Evolutionary conservation across 176 grass and related monocot genomes (phyloP), one percentile per base, ranked within the genome.

Genomic region (Eleusine indica): DNA sequence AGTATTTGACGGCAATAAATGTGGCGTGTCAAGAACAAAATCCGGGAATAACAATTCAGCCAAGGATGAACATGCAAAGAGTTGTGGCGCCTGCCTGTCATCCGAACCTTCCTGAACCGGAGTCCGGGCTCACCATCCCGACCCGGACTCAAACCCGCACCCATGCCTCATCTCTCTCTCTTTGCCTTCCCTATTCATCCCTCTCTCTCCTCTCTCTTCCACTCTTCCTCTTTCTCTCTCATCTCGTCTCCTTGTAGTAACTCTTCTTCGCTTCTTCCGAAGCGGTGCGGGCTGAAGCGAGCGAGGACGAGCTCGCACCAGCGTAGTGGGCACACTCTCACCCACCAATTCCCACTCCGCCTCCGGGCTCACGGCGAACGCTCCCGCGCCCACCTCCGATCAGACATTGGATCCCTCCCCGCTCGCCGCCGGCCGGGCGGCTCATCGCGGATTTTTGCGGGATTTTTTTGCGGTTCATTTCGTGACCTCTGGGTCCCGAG

Each of bases 81-180:
- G 1, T 3, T 12, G 3, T 42, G 48, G n/a, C 41, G 58, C 51
- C 70, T 7, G 74, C 74, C 86, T 81, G 83, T 58, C 82, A 85
- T 88, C 86, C 72, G 74, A 91, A 88, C 82, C 74, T 81, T 85
- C 70, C 42, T 67, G 86, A 86, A 64, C 63, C 57, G 67, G 72
- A 41, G 39, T 9, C 76, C 71, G 35, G 68, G 68, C 39, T 76
- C 73, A 82, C 42, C 66, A 17, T 52, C 51, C 84, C 93, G 85
- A 88, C 54, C 85, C 90, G 17, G 65, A 63, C 70, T 53, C 78
- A 84, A 83, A 61, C 15, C 69, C 68, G 18, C 73, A 56, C 43
- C 52, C 78, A 13, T 71, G 77, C 35, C 19, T 25, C 58, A 11
- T 1, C 28, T 22, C 25, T 11, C 15, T 22, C 25, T 25, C 25